phyloP scores from a whole-genome alignment of 768 basidiomycete genomes.

The Clitopilus passeckerianus region DNA sequence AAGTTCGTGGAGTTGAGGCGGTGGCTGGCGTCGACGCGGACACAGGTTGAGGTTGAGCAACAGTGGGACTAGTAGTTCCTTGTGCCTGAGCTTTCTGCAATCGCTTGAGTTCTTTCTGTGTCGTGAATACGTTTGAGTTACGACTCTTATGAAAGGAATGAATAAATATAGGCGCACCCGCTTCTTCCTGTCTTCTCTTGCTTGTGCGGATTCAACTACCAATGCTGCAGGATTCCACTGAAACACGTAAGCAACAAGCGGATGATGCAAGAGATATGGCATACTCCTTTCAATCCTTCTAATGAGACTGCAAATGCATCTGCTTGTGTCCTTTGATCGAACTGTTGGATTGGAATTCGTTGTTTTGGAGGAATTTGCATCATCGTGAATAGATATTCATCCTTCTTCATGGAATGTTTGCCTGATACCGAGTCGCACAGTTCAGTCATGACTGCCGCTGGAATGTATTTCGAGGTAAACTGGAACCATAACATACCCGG shows the following conservation, averaged over 20 bases:
- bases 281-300: conserved; percentile 70
- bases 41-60: conserved; percentile 24
- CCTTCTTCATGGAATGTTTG: conserved; percentile 79
- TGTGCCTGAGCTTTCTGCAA: conserved; percentile 54
- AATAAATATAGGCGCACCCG: conserved; percentile 42
- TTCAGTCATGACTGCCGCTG: conserved; percentile 16
- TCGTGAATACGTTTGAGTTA: neutral
- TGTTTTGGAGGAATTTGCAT: conserved; percentile 73
- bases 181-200: conserved; percentile 72
- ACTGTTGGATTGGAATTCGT: conserved; percentile 52
- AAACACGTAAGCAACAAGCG: neutral
- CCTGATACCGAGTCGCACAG: conserved; percentile 73
- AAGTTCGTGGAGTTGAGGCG: conserved; percentile 20
- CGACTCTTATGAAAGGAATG: neutral
- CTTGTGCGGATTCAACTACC: conserved; percentile 66
- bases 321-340: conserved; percentile 62
- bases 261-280: conserved; percentile 17
- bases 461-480: conserved; percentile 2
- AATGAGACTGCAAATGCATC: conserved; percentile 72
- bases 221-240: conserved; percentile 68
- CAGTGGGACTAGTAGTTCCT: neutral
- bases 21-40: conserved; percentile 26
- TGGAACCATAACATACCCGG: conserved; percentile 46
- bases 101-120: conserved; percentile 69
- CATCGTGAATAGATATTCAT: conserved; percentile 61